These are phyloP conservation scores for Piper longum DNA, from an alignment of 164 flowering plant genomes.

Conservation along the genomic window DNA sequence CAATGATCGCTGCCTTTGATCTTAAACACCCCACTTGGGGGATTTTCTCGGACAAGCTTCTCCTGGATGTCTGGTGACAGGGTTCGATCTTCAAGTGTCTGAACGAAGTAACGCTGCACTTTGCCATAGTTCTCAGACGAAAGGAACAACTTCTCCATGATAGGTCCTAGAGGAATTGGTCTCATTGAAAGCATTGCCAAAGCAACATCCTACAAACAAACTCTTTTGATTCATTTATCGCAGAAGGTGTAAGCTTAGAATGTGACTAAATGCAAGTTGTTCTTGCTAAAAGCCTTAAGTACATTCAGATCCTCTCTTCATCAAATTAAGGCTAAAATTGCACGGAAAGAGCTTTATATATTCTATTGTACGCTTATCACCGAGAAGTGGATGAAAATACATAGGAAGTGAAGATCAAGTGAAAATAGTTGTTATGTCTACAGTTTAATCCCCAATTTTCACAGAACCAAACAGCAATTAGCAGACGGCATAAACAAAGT, in stretches of 20 bases:
- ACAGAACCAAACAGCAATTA: too few species aligned
- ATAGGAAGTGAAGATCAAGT: too few species aligned
- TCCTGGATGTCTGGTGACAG: constrained; percentile 88
- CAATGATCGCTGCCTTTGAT: constrained; percentile 96
- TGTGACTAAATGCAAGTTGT: neutral
- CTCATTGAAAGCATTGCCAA: constrained; percentile 86
- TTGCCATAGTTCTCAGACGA: constrained; percentile 61
- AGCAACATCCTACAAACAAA: constrained; percentile 66
- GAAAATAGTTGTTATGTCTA: too few species aligned
- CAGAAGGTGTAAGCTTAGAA: neutral
- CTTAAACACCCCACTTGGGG: constrained; percentile 89
- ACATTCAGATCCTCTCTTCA: neutral
- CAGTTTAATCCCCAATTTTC: too few species aligned
- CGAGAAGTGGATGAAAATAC: too few species aligned
- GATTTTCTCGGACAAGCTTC: constrained; percentile 73
- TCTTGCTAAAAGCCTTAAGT: neutral
- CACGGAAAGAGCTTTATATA: neutral
- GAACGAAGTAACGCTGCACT: constrained; percentile 59
- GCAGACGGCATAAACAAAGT: too few species aligned
- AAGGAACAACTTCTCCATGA: constrained; percentile 73
- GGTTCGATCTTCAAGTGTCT: constrained; percentile 80
- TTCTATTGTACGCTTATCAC: too few species aligned
- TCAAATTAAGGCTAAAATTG: neutral
- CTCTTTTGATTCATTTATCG: neutral
- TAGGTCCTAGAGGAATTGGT: constrained; percentile 75